phyloP scores from a whole-genome alignment of 164 flowering plant genomes.

The Platanus orientalis region DNA sequence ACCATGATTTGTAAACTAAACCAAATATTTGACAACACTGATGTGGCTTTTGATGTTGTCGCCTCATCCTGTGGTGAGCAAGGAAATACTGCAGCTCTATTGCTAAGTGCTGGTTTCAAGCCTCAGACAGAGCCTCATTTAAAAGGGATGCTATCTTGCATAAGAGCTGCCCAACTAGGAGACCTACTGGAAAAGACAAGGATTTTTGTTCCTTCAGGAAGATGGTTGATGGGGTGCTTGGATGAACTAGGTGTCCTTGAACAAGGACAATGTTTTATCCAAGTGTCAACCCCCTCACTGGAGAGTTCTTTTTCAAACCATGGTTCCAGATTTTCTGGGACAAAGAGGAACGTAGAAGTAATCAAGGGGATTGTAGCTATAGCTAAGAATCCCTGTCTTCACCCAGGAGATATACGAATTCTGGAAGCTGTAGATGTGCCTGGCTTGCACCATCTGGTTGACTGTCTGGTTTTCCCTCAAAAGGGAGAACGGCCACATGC shows the following conservation, averaged over 20 bases:
- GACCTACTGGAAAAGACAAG: constrained; percentile 71
- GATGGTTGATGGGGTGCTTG: constrained; percentile 91
- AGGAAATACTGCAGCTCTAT: constrained; percentile 77
- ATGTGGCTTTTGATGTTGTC: constrained; percentile 79
- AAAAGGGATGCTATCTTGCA: constrained; percentile 69
- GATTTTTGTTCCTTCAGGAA: constrained; percentile 81
- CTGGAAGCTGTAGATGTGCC: constrained; percentile 89
- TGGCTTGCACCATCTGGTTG: constrained; percentile 70
- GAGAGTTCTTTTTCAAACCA: constrained; percentile 71
- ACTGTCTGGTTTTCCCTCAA: constrained; percentile 90
- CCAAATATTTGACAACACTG: constrained; percentile 52
- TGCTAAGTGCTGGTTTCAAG: constrained; percentile 86
- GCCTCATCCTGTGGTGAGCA: constrained; percentile 75
- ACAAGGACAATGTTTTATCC: constrained; percentile 87
- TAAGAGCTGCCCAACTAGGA: constrained; percentile 78
- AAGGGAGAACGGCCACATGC: constrained; percentile 91
- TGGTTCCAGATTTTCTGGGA: constrained; percentile 56
- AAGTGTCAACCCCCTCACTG: constrained; percentile 66
- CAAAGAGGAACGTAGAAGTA: constrained; percentile 40
- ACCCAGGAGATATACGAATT: constrained; percentile 89
- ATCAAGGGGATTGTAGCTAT: constrained; percentile 61
- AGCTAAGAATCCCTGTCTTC: constrained; percentile 96
- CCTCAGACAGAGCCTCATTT: constrained; percentile 82
- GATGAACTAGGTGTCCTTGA: constrained; percentile 85
- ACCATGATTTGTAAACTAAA: constrained; percentile 60